phyloP scores from a whole-genome alignment of 345 rosid species.

The Laguncularia racemosa region DNA sequence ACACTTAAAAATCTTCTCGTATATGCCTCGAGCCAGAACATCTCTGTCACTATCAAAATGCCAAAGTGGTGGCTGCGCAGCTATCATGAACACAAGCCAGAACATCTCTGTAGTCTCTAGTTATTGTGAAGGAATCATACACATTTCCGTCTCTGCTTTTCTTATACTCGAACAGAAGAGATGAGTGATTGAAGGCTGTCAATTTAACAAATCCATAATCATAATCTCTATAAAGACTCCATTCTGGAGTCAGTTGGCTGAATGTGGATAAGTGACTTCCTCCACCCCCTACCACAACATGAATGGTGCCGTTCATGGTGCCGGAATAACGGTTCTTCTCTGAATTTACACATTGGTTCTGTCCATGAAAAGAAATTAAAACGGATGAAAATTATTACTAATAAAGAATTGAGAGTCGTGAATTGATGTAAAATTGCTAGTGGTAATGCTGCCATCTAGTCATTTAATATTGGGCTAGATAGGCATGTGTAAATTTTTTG shows the following conservation, averaged over 20 bases:
- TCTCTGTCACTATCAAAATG: constrained; percentile 24
- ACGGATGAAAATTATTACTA: not conserved
- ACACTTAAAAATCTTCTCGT: not conserved
- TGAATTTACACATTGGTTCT: constrained; percentile 59
- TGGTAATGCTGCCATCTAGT: no score
- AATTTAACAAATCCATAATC: constrained; percentile 79
- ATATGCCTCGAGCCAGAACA: not conserved
- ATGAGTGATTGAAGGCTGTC: constrained; percentile 69
- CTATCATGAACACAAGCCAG: constrained; percentile 73
- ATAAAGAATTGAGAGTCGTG: not conserved
- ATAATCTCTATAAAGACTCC: constrained; percentile 74
- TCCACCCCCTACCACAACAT: constrained; percentile 84
- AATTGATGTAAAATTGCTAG: no score
- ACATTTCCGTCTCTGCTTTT: constrained; percentile 71
- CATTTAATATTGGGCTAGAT: no score
- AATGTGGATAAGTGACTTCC: constrained; percentile 62
- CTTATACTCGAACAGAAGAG: constrained; percentile 82
- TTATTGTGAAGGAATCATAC: constrained; percentile 72
- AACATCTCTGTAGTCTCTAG: constrained; percentile 79
- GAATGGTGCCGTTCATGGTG: constrained; percentile 63
- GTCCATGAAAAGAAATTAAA: constrained; percentile 13
- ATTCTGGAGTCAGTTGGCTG: constrained; percentile 38
- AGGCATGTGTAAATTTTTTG: no score
- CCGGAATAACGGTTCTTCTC: constrained; percentile 61
- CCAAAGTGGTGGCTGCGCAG: constrained; percentile 58